Evolutionary conservation across 1,284 basidiomycete species (phyloP), one percentile per base, ranked within the genome.

Genomic region (Inonotus obliquus): DNA sequence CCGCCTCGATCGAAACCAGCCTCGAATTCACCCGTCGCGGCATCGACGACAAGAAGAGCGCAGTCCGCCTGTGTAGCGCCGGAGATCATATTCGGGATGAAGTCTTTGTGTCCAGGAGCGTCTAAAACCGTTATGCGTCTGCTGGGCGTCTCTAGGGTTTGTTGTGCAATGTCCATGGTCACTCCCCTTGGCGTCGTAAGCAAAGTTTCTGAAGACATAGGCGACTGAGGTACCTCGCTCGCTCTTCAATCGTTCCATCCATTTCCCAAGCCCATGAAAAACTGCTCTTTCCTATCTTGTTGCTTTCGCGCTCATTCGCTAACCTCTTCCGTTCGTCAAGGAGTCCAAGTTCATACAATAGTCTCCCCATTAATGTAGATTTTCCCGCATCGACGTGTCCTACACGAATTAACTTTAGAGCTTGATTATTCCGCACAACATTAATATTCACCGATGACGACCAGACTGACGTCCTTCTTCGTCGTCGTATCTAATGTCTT

Each of bases 301-400:
- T 86, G 65, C 92, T 95, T n/a, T 92, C 94, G 56, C 95, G 80
- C 74, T 97, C 95, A 72, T 98, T 98, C 39, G 87, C 85, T 44
- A 83, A 76, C 62, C 89, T 86, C 41, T 88, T 89, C 73, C 93
- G 94, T 70, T 98, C 94, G 61, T 90, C 89, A 59, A 98, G 71
- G 67, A 85, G 82, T 17, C 97, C 96, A 0, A 97, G 80, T 66
- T 98, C 97, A 71, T 97, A 96, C 49, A 99, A 73, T 65, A 99
- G 72, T 57, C 96, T 81, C 0, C 96, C 96, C 94, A 98, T 98
- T 49, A 99, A 75, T 0, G 96, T 99, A 10, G 96, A 98, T 75
- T 99, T 99, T 54, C 96, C 96, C 14, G 97, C 96, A 75, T 99
- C 96, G 63, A 99, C 96, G 70, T 99, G 96, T 25, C 96, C 96